Conservation (phyloP, 2,329 filamentous ascomycete species). For the Beauveria rudraprayagi region DNA sequence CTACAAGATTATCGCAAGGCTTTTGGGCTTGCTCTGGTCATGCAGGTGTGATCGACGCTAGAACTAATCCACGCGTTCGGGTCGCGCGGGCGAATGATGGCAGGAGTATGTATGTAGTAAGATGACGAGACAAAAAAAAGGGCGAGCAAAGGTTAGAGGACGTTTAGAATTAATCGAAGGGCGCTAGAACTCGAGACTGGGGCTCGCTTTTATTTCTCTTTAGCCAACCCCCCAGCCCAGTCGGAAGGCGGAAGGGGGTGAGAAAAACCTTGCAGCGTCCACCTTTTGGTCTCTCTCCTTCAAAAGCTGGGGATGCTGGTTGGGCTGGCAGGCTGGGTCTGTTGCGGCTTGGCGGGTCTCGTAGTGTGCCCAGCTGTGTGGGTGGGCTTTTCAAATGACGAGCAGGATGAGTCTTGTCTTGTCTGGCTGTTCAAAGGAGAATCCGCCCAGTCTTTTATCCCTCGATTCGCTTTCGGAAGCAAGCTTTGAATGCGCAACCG, state of each 20-base stretch:
- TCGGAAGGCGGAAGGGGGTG: background rate
- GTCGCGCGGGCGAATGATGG: slow-evolving; percentile 2
- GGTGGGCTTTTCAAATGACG: background rate
- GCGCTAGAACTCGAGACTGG: slow-evolving; percentile 5
- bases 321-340: background rate
- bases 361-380: background rate
- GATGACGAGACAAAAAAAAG: slow-evolving; percentile 10
- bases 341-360: slow-evolving; percentile 4
- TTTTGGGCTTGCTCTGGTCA: background rate
- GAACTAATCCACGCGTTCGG: slow-evolving; percentile 9
- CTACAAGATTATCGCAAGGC: background rate
- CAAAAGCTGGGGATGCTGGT: slow-evolving; percentile 7
- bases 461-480: background rate
- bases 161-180: slow-evolving; percentile 7
- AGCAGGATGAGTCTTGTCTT: background rate
- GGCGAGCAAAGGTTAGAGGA: slow-evolving; percentile 10
- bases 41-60: slow-evolving; percentile 12
- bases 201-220: slow-evolving; percentile 2
- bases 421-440: background rate
- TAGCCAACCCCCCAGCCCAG: background rate
- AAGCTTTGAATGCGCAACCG: background rate
- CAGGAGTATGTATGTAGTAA: slow-evolving; percentile 12
- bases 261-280: slow-evolving; percentile 2
- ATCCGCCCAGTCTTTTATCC: background rate
- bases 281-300: background rate